phyloP scores from a whole-genome alignment of 75 land plant genomes.

The Adiantum capillusveneris region DNA sequence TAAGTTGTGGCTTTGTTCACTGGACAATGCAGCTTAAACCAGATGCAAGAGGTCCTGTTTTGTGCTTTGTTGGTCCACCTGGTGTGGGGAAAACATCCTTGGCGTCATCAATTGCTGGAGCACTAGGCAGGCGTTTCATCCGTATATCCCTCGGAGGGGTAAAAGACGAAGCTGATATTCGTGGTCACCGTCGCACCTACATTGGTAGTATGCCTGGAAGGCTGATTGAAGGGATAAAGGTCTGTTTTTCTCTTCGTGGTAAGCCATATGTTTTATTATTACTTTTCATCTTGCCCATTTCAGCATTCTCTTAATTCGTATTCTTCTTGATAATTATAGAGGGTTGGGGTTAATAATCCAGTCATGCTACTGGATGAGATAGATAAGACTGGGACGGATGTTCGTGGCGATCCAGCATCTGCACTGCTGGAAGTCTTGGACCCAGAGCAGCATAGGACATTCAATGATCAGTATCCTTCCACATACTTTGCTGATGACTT shows the following conservation, averaged over 20 bases:
- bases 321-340: constrained; percentile 39
- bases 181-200: constrained; percentile 96
- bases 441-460: constrained; percentile 91
- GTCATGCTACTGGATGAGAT: constrained; percentile 97
- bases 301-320: too few relatives aligned
- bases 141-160: constrained; percentile 97
- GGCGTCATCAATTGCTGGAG: constrained; percentile 97
- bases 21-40: constrained; percentile 76
- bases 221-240: constrained; percentile 97
- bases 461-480: constrained; percentile 96
- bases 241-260: constrained; percentile 7
- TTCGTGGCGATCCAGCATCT: constrained; percentile 95
- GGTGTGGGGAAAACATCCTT: constrained; percentile 98
- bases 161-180: constrained; percentile 98
- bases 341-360: constrained; percentile 87
- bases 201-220: constrained; percentile 99
- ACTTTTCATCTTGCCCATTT: too few relatives aligned
- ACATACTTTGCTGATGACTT: too few relatives aligned
- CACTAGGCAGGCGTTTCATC: constrained; percentile 77
- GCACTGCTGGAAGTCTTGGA: constrained; percentile 95
- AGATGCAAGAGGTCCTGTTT: constrained; percentile 93
- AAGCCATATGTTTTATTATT: neutral
- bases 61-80: constrained; percentile 98
- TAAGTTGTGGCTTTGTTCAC: neutral
- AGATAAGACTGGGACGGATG: constrained; percentile 96